Evolutionary conservation across 176 grass and related monocot genomes (phyloP), one percentile per base, ranked within the genome.

Genomic region (Oryza meyeriana): DNA sequence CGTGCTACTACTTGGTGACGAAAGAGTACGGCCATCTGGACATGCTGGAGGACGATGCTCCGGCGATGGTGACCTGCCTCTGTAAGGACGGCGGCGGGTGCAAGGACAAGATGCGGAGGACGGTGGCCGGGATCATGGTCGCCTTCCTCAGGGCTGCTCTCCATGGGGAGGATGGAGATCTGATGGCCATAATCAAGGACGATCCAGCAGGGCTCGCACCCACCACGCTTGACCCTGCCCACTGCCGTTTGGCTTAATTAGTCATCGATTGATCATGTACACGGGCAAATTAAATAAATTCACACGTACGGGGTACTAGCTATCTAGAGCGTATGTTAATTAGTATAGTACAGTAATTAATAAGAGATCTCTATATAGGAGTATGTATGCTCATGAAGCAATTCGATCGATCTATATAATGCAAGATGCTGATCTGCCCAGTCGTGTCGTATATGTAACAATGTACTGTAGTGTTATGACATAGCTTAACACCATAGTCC

Each of bases 11-110:
- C 57, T 10, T 94, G 0, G 88, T 94, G 44, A 72, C 84, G 47
- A 86, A 39, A 36, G 79, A 91, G 28, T 94, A 94, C 26, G 91
- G 88, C 2, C 91, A 94, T 32, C 61, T 94, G 24, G 85, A 91
- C 66, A 79, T 94, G 82, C 69, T 94, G 18, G 78, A 91, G 14
- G 85, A 94, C 12, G 65, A 83, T 12, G 91, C 82, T 10, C 72
- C 84, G 0, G 69, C 63, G 63, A 47, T 88, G 13, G 22, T 85
- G n/a, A 88, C 82, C 58, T 88, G 85, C 72, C 0, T 82, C 7
- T 94, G 91, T 82, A 90, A 83, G 78, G 87, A 73, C 10, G 91
- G 88, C 10, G 91, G 88, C 12, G 24, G 8, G 27, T 79, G 77
- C 31, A 88, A 89, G 87, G 88, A 86, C 32, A 44, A 67, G 25